Evolutionary conservation across 2,329 filamentous ascomycete genomes (phyloP), one percentile per base, ranked within the genome.

Genomic region (Dryadomyces sulphureus): DNA sequence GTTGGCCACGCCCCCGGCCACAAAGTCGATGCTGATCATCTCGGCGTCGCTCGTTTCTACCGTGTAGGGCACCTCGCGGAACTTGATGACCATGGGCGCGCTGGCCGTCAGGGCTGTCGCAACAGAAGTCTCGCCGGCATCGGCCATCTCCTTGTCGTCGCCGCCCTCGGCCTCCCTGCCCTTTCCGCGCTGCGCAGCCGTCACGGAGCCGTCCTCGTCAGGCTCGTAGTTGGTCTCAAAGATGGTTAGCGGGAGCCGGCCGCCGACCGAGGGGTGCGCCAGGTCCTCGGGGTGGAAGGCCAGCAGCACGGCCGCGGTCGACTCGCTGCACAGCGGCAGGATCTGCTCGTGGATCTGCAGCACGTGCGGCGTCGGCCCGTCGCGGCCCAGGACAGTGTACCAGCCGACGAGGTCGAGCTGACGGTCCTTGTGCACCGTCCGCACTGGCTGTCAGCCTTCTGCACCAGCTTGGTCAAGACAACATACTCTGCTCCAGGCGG

Each of bases 11-110:
- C 84, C 86, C 45, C 81, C 80, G 1, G 90, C 89, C 19, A 98
- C 83, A 53, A 89, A 94, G 62, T 95, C 88, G 57, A 98, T 85
- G 54, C 85, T 84, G 53, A 98, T 96, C 88, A 95, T 95, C 63
- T 98, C 92, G 1, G 89, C 89, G 61, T 96, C 89, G 9, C 86
- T 87, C 0, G 89, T 94, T 65, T 96, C 92, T 2, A 96, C 80
- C 0, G 82, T 82, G 61, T 92, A 96, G 2, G 82, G 77, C 9
- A 96, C 65, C 58, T 93, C 83, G 49, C 81, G 77, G 63, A 96
- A 96, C 56, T 77, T 82, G 49, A 92, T 71, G 43, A 72, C 75
- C 21, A 79, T 59, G 2, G 67, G 61, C 17, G 16, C 16, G 16
- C 34, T n/a, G 9, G 34, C 34, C 4, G 34, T 11, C 5, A 30